Evolutionary conservation across 768 basidiomycete species (phyloP), one percentile per base, ranked within the genome.

Genomic region (Serendipita sp.): DNA sequence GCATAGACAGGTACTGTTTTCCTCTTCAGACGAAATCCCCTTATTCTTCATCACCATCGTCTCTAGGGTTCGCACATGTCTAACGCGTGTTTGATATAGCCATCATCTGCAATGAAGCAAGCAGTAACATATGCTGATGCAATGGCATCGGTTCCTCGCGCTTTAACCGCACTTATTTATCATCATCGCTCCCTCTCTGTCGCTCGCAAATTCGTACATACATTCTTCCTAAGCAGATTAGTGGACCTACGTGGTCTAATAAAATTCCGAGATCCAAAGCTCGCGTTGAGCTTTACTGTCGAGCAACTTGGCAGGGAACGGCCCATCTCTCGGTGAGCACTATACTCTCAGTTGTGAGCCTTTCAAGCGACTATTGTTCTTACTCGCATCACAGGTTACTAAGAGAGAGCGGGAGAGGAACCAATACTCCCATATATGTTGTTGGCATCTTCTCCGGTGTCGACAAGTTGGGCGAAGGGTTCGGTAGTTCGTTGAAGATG

Each of bases 401-500:
- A 66, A 92, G 88, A 71, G 94, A 97, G 74, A 92, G 93, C 0
- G 96, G 96, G 71, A 86, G 93, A 53, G 85, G 84, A 68, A 88
- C 91, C 1, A 89, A 89, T 69, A 86, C 92, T 2, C 94, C 96
- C 1, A 81, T 94, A 45, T 99, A 88, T 73, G 88, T 96, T n/a
- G 87, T 95, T n/a, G 96, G 92, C 16, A 87, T 96, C 66, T 98
- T 83, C 73, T 89, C 85, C 28, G 92, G 85, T 45, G 78, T 75
- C 65, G 89, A 83, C 72, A 83, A 96, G 74, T 82, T 99, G 1
- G 92, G 94, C 3, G 94, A 99, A 75, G 93, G 94, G 13, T 92
- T 94, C 71, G 96, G 96, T 63, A 86, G 84, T 68, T 93, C 90
- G 2, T 76, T 97, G 64, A 86, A 83, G 73, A 98, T 98, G 95